phyloP scores from a whole-genome alignment of 495 filamentous ascomycete species.

The Neurospora sp. region DNA sequence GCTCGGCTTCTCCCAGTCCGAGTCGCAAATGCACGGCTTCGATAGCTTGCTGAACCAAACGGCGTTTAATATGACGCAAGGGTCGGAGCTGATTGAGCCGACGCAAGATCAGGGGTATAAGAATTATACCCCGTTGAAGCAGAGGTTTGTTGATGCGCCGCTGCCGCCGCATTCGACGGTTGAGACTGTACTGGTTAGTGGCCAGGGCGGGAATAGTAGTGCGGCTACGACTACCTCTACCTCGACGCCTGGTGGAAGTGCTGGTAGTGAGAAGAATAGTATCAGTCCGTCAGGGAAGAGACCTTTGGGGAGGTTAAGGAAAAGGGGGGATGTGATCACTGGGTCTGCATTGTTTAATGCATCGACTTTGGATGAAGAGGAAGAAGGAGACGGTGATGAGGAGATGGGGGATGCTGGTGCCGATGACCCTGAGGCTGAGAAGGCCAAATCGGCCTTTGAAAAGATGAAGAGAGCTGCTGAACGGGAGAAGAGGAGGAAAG shows the following conservation, averaged over 20 bases:
- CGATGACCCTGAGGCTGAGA: constrained; percentile 30
- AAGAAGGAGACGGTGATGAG: constrained; percentile 42
- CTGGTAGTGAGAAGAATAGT: constrained; percentile 29
- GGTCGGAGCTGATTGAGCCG: constrained; percentile 55
- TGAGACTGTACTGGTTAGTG: constrained; percentile 52
- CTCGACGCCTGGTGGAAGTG: constrained; percentile 29
- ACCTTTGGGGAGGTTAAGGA: constrained; percentile 41
- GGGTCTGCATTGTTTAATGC: constrained; percentile 18
- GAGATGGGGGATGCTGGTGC: constrained; percentile 39
- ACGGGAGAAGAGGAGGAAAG: constrained; percentile 37
- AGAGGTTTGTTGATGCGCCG: constrained; percentile 45
- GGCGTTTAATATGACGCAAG: constrained; percentile 35
- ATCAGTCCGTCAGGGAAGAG: constrained; percentile 1
- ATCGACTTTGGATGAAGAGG: constrained; percentile 27
- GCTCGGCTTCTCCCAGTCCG: constrained; percentile 41
- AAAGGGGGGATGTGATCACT: constrained; percentile 23
- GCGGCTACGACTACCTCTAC: background rate
- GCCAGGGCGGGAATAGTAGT: background rate
- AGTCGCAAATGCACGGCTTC: constrained; percentile 43
- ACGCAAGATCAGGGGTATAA: constrained; percentile 81
- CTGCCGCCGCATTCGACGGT: constrained; percentile 43
- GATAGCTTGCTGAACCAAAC: constrained; percentile 36
- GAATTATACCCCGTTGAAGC: constrained; percentile 39
- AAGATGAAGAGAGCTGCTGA: constrained; percentile 63
- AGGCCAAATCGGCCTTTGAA: constrained; percentile 45